A percentile compares a stretch with the other conserved stretches of the same genome.
Evolutionary conservation across 2,329 filamentous ascomycete species (phyloP).

Genomic region (Diaporthe destruens): DNA sequence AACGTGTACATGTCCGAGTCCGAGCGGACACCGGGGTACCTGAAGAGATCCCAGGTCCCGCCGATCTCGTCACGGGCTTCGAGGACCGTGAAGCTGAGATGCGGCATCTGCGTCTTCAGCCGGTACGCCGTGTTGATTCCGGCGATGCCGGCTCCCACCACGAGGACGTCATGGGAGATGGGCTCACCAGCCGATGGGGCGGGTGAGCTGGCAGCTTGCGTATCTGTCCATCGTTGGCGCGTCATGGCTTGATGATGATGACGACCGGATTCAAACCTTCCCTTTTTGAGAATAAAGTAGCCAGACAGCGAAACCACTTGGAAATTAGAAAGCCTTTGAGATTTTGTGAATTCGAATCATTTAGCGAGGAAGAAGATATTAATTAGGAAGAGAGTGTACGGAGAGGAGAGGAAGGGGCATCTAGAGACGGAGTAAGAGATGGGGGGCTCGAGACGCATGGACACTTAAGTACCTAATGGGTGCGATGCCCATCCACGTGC

Average conservation of each 20-base stretch:
- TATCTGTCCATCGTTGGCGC: not conserved
- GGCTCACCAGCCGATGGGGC: not conserved
- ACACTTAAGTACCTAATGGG: too few species aligned
- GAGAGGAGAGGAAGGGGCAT: too few species aligned
- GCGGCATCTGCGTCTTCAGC: not conserved
- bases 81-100: not conserved
- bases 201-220: not conserved
- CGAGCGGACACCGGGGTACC: conserved; percentile 78
- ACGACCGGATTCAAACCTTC: too few species aligned
- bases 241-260: not conserved
- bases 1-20: conserved; percentile 73
- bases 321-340: too few species aligned
- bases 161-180: not conserved
- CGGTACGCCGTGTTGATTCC: conserved; percentile 4
- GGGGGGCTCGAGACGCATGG: too few species aligned
- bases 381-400: too few species aligned
- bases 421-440: too few species aligned
- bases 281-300: too few species aligned
- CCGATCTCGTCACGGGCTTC: not conserved
- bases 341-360: too few species aligned
- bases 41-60: conserved; percentile 53
- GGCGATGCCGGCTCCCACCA: not conserved
- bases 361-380: too few species aligned
- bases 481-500: too few species aligned
- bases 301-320: too few species aligned